Evolutionary conservation across 371 early-diverging fungal species (phyloP), one percentile per base, ranked within the genome.

Genomic region (Encephalitozoon hellem): DNA sequence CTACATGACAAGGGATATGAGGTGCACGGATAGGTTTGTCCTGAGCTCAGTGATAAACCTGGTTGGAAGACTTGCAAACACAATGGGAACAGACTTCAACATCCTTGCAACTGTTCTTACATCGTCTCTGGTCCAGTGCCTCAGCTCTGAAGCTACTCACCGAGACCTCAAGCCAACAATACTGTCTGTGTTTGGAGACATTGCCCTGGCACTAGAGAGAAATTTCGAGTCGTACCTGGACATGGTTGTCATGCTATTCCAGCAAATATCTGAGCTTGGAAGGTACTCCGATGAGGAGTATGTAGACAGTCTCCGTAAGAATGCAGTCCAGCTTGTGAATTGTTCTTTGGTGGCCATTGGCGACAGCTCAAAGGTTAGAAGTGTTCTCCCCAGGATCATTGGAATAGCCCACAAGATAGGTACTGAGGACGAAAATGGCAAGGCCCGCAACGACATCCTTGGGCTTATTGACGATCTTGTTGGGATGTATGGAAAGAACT

Each of bases 121-220:
- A 4, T 77, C 81, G 9, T 8, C 54, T 15, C 54, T 83, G 11
- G 63, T 81, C 2, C 52, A 74, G 18, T 63, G 69, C 42, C 55
- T 83, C 25, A 30, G 23, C 18, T 72, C 81, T 12, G 51, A 69
- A 18, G 5, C 55, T 18, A 54, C 78, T 4, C 38, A 70, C n/a
- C 49, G 47, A 53, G 76, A 80, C 12, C 49, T 95, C 18, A 93
- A 94, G 87, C 93, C 95, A 0, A 87, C 90, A 18, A 93, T 93
- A 70, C 88, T 97, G 11, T 90, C 93, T 0, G 90, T 90, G 84
- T 92, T 97, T 87, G 96, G 96, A 55, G 97, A 97, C 86, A 90
- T 97, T 78, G 93, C 96, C 1, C 84, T 94, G 66, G 93, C 95
- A 2, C 90, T 96, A 72, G 92, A 92, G 42, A 90, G 88, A 15